Evolutionary conservation across 2,329 filamentous ascomycete species (phyloP), one percentile per base, ranked within the genome.

Genomic region (Ophiostoma perfectum): DNA sequence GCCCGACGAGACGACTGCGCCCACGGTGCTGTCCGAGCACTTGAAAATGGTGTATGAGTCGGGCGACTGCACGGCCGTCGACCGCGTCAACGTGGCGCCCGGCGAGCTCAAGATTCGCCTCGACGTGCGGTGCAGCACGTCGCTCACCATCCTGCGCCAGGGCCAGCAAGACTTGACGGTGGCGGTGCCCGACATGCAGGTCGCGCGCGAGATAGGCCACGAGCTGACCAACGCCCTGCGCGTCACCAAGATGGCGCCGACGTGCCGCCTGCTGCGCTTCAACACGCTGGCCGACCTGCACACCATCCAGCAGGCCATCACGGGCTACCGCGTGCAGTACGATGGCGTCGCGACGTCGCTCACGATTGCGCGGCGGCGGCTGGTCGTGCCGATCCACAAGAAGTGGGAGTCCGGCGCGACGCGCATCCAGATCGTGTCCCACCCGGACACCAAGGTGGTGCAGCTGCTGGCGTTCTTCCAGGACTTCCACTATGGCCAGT

Each of bases 371-470:
- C 88, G 93, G 42, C 87, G 91, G 65, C 86, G 91, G 72, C 95
- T 93, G 89, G 91, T 97, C 12, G 92, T 96, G 16, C 92, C 92
- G 0, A 94, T 97, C 72, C 91, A 96, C 80, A 96, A 97, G 80
- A 95, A 95, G 77, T 96, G 92, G 91, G 92, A 96, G 75, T 91
- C 93, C 2, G 87, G 84, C n/a, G 84, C 84, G 49, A 91, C 91
- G 8, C 87, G 93, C 47, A 82, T 97, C 7, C 93, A 97, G 76
- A 83, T 97, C 49, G 87, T 97, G 47, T 83, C 87, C 72, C 84
- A 88, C 72, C 88, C 90, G 72, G 90, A 93, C 71, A 71, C 66
- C 47, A 90, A 88, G 74, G 85, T 90, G 14, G 78, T 90, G 36
- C 92, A 96, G 76, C 80, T 97, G 42, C 80, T 96, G 36, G 92